A percentile compares a stretch with the other conserved stretches of the same genome.
These are phyloP conservation scores for Debaryomyces hansenii DNA, from an alignment of 805 yeast genomes.

Conservation along the genomic window DNA sequence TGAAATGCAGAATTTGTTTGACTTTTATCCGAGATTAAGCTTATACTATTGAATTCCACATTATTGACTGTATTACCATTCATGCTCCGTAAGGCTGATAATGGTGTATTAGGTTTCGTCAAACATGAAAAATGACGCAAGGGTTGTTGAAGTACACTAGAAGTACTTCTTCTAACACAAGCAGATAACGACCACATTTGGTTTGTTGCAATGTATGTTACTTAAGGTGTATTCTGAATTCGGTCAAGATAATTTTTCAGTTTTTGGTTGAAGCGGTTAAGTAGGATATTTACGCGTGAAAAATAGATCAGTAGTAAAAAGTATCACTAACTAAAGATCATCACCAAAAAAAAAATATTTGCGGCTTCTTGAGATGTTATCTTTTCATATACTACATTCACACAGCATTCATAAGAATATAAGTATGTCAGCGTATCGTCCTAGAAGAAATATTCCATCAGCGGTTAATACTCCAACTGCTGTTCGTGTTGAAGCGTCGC, in stretches of 20 bases:
- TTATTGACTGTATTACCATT: neutral
- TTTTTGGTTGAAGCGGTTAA: neutral
- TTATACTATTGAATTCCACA: neutral
- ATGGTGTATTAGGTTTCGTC: constrained; percentile 4
- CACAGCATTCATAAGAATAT: neutral
- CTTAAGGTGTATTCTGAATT: too few relatives aligned
- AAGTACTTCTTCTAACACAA: neutral
- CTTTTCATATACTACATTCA: too few relatives aligned
- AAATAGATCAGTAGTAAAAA: neutral
- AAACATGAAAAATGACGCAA: constrained; percentile 4
- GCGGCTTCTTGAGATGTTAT: neutral
- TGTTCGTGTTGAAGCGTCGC: constrained; percentile 27
- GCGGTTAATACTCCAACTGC: constrained; percentile 51
- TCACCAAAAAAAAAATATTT: neutral
- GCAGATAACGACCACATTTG: constrained; percentile 2
- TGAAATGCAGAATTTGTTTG: constrained; percentile 3
- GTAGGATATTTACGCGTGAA: neutral
- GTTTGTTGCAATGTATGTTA: neutral
- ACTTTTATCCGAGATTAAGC: neutral
- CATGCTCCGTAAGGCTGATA: neutral
- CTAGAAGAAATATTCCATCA: constrained; percentile 41
- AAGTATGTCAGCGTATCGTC: constrained; percentile 24
- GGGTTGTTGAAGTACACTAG: constrained; percentile 1
- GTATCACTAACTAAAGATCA: neutral
- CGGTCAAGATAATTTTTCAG: neutral